Conservation (phyloP, 257 asterid genomes). For the Solanum verrucosum region DNA sequence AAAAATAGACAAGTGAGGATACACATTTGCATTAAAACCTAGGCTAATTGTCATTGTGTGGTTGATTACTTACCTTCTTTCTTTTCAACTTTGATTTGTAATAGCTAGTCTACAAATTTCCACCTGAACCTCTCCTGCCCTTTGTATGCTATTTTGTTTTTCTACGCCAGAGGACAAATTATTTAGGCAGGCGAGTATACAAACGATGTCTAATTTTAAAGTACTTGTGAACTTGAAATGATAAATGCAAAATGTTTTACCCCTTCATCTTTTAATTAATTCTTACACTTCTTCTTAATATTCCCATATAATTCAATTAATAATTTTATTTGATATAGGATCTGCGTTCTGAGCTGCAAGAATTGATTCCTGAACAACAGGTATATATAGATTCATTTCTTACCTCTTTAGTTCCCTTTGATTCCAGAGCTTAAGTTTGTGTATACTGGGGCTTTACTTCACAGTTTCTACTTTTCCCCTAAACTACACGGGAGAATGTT, state of each 20-base stretch:
- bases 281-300: background rate
- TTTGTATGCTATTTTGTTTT: background rate
- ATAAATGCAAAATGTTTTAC: background rate
- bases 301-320: background rate
- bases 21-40: background rate
- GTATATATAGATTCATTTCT: conserved; percentile 14
- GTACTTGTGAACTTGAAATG: background rate
- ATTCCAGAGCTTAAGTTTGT: background rate
- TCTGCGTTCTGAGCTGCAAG: conserved; percentile 70
- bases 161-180: background rate
- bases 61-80: background rate
- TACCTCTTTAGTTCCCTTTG: background rate
- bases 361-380: conserved; percentile 86
- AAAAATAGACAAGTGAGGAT: background rate
- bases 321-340: conserved; percentile 29
- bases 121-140: background rate
- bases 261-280: background rate
- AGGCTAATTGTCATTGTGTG: background rate
- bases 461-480: background rate
- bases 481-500: background rate
- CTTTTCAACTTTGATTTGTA: background rate
- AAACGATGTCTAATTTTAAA: background rate
- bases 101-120: background rate
- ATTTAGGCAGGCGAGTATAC: background rate
- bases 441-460: background rate